Conservation (phyloP, 371 early-diverging fungal species). For the Choanephora cucurbitarum region DNA sequence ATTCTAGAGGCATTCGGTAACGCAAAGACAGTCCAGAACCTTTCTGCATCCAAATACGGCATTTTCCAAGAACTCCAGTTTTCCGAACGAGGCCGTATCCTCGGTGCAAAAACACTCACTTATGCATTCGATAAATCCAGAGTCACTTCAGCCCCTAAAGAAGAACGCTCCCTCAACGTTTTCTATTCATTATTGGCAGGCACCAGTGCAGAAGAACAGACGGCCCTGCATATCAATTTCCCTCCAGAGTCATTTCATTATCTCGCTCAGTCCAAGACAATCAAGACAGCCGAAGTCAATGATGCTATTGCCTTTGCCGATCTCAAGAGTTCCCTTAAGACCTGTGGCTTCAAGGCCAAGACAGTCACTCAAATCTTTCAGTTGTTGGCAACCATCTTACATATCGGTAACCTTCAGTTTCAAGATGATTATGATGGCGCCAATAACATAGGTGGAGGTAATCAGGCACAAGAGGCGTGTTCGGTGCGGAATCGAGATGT, state of each 20-base stretch:
- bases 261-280: slow-evolving; percentile 43
- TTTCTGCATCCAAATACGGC: slow-evolving; percentile 70
- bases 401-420: slow-evolving; percentile 73
- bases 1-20: slow-evolving; percentile 73
- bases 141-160: slow-evolving; percentile 56
- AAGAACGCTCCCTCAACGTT: slow-evolving; percentile 81
- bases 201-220: slow-evolving; percentile 57
- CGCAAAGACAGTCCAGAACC: slow-evolving; percentile 59
- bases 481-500: slow-evolving; percentile 57
- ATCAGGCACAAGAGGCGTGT: slow-evolving; percentile 49
- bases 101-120: slow-evolving; percentile 78
- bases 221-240: slow-evolving; percentile 56
- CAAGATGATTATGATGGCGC: slow-evolving; percentile 53
- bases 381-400: slow-evolving; percentile 70
- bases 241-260: slow-evolving; percentile 54
- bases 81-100: slow-evolving; percentile 72
- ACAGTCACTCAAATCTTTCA: slow-evolving; percentile 71
- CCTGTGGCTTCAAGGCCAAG: slow-evolving; percentile 72
- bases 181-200: slow-evolving; percentile 79
- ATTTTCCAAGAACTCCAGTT: slow-evolving; percentile 85
- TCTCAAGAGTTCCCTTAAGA: slow-evolving; percentile 68
- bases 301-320: slow-evolving; percentile 51
- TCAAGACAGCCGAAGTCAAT: slow-evolving; percentile 36
- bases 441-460: no score
- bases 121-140: slow-evolving; percentile 83